Percentiles rank a stretch among this genome's conserved stretches.
phyloP scores from a whole-genome alignment of 768 basidiomycete species.

The Rhodosporidiobolus odoratus region DNA sequence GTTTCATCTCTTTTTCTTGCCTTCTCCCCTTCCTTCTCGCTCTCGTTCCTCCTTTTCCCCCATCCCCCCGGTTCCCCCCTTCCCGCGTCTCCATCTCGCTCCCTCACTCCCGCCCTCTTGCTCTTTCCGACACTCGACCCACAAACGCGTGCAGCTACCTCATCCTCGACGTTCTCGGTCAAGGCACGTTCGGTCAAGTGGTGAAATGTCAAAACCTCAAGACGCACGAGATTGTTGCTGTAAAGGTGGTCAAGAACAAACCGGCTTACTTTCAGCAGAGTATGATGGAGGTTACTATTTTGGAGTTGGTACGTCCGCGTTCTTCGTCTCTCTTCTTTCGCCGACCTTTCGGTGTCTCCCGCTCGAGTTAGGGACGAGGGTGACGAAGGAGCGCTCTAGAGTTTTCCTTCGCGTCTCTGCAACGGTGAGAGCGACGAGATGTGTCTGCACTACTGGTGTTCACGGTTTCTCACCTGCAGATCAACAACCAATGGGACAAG shows the following conservation, averaged over 20 bases:
- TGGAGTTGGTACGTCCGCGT: conserved; percentile 69
- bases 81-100: too few relatives aligned
- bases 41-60: too few relatives aligned
- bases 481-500: conserved; percentile 90
- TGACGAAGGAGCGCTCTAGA: too few relatives aligned
- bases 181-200: conserved; percentile 98
- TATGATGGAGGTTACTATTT: conserved; percentile 99
- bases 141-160: conserved; percentile 63
- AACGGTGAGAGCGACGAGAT: too few relatives aligned
- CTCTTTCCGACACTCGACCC: too few relatives aligned
- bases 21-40: too few relatives aligned
- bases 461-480: conserved; percentile 51
- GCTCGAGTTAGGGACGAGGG: background rate
- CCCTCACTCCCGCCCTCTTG: background rate
- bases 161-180: conserved; percentile 95
- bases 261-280: conserved; percentile 99
- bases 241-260: conserved; percentile 99
- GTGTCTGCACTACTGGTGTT: background rate
- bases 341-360: background rate
- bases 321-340: background rate
- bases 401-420: too few relatives aligned
- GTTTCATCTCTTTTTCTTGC: too few relatives aligned
- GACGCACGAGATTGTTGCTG: conserved; percentile 96
- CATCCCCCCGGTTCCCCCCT: too few relatives aligned
- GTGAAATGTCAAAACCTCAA: conserved; percentile 99